phyloP scores from a whole-genome alignment of 1,284 basidiomycete species.

The Trichosporon sp. region DNA sequence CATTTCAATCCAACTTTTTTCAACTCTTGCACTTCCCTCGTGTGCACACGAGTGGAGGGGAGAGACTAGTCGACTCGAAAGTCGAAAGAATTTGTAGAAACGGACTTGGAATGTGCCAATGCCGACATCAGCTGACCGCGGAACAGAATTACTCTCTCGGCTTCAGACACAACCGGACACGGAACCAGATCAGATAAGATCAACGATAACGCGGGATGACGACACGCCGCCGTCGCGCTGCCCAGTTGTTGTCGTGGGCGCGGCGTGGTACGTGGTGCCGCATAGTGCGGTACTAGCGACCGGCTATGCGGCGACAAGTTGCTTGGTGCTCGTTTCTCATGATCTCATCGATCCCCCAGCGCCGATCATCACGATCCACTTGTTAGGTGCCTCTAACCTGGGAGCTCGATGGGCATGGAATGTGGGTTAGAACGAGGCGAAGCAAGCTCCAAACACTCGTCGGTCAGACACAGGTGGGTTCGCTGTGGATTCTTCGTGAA shows the following conservation, averaged over 20 bases:
- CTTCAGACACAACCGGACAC: not conserved
- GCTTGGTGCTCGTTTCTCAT: not conserved
- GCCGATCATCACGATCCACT: not conserved
- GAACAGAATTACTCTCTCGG: not conserved
- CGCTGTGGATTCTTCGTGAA: not conserved
- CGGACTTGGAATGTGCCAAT: not conserved
- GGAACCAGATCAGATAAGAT: conserved; percentile 19
- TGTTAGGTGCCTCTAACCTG: not conserved
- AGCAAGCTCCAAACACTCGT: not conserved
- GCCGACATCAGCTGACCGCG: conserved; percentile 5
- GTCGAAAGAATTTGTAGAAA: not conserved
- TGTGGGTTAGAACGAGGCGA: not conserved
- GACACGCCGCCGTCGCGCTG: not conserved
- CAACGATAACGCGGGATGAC: conserved; percentile 12
- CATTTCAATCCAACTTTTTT: not conserved
- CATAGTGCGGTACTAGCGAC: not conserved
- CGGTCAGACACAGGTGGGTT: not conserved
- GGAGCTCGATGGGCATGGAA: not conserved
- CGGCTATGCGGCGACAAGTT: not conserved
- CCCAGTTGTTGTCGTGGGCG: not conserved
- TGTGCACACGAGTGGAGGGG: not conserved
- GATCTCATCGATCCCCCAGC: not conserved
- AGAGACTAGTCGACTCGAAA: not conserved
- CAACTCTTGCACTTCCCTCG: not conserved
- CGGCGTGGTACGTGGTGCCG: not conserved